These are phyloP conservation scores for Suhomyces guaymorum DNA, from an alignment of 1,139 yeast genomes.

Conservation along the genomic window DNA sequence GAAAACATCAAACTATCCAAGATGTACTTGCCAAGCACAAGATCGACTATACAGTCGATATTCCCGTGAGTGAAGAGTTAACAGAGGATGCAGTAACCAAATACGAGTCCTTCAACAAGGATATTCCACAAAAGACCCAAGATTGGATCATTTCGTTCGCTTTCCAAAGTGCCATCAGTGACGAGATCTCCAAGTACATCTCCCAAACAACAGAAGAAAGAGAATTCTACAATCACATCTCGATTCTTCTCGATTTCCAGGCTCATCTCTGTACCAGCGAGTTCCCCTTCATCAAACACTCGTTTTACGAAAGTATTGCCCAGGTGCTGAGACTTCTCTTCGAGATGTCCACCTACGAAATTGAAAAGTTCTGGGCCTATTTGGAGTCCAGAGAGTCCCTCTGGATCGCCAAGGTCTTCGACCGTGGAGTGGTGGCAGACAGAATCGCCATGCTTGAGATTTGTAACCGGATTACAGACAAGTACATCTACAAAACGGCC, in stretches of 20 bases:
- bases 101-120: constrained; percentile 21
- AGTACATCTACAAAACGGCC: constrained; percentile 20
- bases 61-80: constrained; percentile 2
- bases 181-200: constrained; percentile 10
- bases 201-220: not conserved
- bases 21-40: constrained; percentile 4
- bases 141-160: constrained; percentile 22
- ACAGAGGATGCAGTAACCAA: constrained; percentile 15
- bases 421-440: constrained; percentile 32
- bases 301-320: constrained; percentile 26
- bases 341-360: constrained; percentile 22
- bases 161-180: constrained; percentile 20
- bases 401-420: constrained; percentile 28
- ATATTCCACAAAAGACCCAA: constrained; percentile 18
- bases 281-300: constrained; percentile 20
- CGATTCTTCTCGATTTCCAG: constrained; percentile 27
- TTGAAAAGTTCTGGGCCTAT: constrained; percentile 38
- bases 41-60: constrained; percentile 11
- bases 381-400: constrained; percentile 34
- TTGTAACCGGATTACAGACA: constrained; percentile 42
- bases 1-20: constrained; percentile 6
- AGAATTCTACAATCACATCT: constrained; percentile 20
- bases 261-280: constrained; percentile 19
- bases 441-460: constrained; percentile 43
- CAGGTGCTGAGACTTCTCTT: constrained; percentile 24